phyloP scores from a whole-genome alignment of 208 protist genomes.

The Crithidia sp. region DNA sequence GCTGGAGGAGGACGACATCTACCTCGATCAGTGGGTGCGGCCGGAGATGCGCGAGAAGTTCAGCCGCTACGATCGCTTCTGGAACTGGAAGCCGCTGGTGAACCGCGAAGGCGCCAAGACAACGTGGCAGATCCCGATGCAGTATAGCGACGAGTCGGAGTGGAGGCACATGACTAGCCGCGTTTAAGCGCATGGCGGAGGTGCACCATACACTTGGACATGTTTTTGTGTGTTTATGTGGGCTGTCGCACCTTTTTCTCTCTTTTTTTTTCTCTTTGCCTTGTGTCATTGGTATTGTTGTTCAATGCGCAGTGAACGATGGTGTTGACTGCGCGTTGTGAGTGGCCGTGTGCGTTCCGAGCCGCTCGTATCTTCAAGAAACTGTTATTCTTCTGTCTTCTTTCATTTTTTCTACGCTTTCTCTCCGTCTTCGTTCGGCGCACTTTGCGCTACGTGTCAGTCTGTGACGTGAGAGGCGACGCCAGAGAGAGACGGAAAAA shows the following conservation, averaged over 20 bases:
- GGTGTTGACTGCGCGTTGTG: not conserved
- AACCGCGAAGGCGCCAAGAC: constrained; percentile 84
- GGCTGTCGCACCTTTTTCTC: not conserved
- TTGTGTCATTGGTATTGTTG: not conserved
- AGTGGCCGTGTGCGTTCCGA: too few species aligned
- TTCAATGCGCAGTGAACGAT: too few species aligned
- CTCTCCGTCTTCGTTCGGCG: too few species aligned
- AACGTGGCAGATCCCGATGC: constrained; percentile 76
- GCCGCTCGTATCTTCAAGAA: too few species aligned
- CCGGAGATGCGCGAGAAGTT: constrained; percentile 88
- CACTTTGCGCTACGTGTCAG: too few species aligned
- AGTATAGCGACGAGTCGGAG: constrained; percentile 82
- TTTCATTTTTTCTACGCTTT: too few species aligned
- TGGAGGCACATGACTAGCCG: constrained; percentile 91
- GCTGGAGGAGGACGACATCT: constrained; percentile 91
- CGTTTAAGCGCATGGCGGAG: constrained; percentile 32
- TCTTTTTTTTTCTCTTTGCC: not conserved
- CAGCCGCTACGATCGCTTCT: constrained; percentile 80
- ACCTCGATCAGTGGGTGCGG: constrained; percentile 89
- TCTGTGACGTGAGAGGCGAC: too few species aligned
- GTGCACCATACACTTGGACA: not conserved
- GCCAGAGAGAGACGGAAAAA: too few species aligned
- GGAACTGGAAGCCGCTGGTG: constrained; percentile 91
- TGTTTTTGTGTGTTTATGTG: constrained; percentile 2
- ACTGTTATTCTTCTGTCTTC: too few species aligned